Evolutionary conservation across 2,329 filamentous ascomycete species (phyloP), one percentile per base, ranked within the genome.

Genomic region (Colletotrichum sp.): DNA sequence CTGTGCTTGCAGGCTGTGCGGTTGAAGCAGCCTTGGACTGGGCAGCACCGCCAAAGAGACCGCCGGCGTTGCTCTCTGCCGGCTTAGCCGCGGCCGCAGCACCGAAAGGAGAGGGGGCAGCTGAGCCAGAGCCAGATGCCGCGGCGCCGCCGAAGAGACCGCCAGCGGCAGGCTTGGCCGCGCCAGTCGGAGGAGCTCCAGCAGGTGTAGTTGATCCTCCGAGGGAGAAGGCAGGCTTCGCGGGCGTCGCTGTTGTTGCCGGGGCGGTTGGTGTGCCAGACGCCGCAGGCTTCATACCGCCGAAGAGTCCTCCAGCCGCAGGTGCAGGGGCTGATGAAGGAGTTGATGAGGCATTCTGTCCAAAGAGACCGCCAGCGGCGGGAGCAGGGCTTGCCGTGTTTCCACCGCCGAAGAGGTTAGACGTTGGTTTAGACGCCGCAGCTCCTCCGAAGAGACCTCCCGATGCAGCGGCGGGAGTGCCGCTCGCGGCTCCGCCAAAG

Each of bases 191-290:
- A 71, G 90, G 90, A n/a, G 88, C 87, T 44, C 90, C 90, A 26
- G 90, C 89, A 18, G 90, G 89, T 44, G 90, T 91, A 4, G 89
- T 91, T 21, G 90, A 91, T 69, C 85, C 84, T 70, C 85, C 84
- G 39, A 90, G 79, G n/a, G 82, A 79, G 71, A 90, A 87, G 69
- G 85, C 76, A 18, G 89, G 86, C 81, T 90, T 91, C n/a, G 86
- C 85, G 32, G 87, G 87, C 24, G 87, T 88, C 24, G 85, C 82
- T 62, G 80, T 78, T 32, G 82, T 63, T 18, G 62, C 21, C 16
- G 52, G 52, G 26, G 72, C 57, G 30, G 68, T 79, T 71, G 28
- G 79, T 49, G 66, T 77, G 49, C 71, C 64, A 30, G 59, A 63
- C 30, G 71, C 64, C 30, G 71, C 67, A 55, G 69, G 36, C 52